These are phyloP conservation scores for Zelopaecilomyces penicillatus DNA, from an alignment of 2,329 filamentous ascomycete genomes.

Conservation along the genomic window DNA sequence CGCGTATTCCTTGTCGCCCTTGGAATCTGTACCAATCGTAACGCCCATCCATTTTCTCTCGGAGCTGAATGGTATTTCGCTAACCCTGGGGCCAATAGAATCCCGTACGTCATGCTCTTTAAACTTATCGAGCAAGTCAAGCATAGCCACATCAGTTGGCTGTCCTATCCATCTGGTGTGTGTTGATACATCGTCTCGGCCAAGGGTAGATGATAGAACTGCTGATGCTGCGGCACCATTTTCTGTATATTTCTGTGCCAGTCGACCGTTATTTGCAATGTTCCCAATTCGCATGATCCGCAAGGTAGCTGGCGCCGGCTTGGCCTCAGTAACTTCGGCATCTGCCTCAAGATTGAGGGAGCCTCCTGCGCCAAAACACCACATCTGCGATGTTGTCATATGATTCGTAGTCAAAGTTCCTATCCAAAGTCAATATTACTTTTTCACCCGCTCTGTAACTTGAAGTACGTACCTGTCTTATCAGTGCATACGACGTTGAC, in stretches of 20 bases:
- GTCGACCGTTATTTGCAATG: slow-evolving; percentile 86
- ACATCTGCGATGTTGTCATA: slow-evolving; percentile 95
- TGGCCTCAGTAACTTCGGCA: slow-evolving; percentile 43
- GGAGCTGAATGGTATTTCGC: slow-evolving; percentile 92
- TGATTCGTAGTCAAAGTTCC: slow-evolving; percentile 94
- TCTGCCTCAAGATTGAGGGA: slow-evolving; percentile 47
- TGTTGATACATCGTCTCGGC: slow-evolving; percentile 45
- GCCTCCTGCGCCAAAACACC: slow-evolving; percentile 69
- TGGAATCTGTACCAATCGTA: slow-evolving; percentile 58
- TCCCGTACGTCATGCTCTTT: slow-evolving; percentile 87
- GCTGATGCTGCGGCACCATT: slow-evolving; percentile 61
- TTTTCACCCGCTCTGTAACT: not conserved
- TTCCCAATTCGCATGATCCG: slow-evolving; percentile 88
- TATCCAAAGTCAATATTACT: slow-evolving; percentile 17
- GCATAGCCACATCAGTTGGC: slow-evolving; percentile 93
- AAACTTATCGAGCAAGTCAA: slow-evolving; percentile 85
- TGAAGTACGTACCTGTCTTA: slow-evolving; percentile 62
- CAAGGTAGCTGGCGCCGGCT: slow-evolving; percentile 64
- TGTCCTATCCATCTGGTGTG: slow-evolving; percentile 94
- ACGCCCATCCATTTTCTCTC: slow-evolving; percentile 99
- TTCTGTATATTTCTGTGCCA: slow-evolving; percentile 64
- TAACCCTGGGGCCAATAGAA: slow-evolving; percentile 69
- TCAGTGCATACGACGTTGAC: slow-evolving; percentile 99
- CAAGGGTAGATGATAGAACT: slow-evolving; percentile 76
- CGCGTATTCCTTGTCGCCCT: slow-evolving; percentile 64